Base-by-base conservation (phyloP, 306 rosid genomes). In the Cyclanthera cordifolia region DNA sequence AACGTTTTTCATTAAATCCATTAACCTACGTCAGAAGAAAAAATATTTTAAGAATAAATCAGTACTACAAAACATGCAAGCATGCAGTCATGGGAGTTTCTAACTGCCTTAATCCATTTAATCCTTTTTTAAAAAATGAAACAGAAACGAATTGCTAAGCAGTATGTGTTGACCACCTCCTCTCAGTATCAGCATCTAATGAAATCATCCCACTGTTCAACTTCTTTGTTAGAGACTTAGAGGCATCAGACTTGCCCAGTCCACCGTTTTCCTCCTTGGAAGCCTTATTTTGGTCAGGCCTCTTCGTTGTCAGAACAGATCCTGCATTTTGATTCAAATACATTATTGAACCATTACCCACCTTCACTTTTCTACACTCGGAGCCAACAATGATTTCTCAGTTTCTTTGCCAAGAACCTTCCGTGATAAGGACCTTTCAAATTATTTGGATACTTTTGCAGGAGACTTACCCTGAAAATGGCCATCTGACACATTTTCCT, bases 101-200 rank as follows among this genome's bases (percentile, higher is more conserved):
- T 21, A 39, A 13, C 52, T 63, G 16, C 13, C 16, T 4, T 63
- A 43, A 41, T 41, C 21, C 52, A 17, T 48, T 48, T 25, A 24
- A 27, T 8, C 24, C 14, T 19, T 32, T n/a, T 58, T 7, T 0
- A 64, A 21, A 68, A 4, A 27, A 45, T 27, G 27, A 39, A 28
- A 57, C 16, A 10, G 17, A 41, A 19, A 19, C 15, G 9, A 58
- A 51, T 21, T 45, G 28, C 30, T 3, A 24, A 54, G 43, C 25
- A 71, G 72, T 13, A 14, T 66, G 78, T 68, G 30, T 65, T 12
- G 65, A 57, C 77, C 72, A 87, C 99, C 96, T 87, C 81, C 74
- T 82, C 87, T 87, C 81, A 27, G 91, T 50, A 65, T 90, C 85
- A 43, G 81, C 77, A 81, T 87, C 95, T 77, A 90, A 74, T 50